phyloP scores from a whole-genome alignment of 2,329 filamentous ascomycete genomes.

The Pseudocercospora fijiensis region DNA sequence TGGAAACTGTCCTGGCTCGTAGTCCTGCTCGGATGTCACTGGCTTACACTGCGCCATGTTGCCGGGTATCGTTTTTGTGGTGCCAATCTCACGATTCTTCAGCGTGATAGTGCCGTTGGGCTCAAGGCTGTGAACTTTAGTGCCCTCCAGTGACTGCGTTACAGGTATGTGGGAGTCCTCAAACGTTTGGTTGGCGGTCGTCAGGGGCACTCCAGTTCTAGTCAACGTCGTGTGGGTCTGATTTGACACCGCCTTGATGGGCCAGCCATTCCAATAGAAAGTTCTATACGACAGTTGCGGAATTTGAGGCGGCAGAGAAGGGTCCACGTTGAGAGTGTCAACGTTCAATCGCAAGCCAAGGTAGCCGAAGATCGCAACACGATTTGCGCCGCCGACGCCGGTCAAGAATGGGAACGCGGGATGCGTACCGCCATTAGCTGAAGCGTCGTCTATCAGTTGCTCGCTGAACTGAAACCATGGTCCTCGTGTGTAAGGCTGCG shows the following conservation, averaged over 20 bases:
- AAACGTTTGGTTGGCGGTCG: constrained; percentile 57
- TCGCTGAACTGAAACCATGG: constrained; percentile 72
- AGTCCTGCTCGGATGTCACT: constrained; percentile 45
- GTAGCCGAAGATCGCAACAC: constrained; percentile 67
- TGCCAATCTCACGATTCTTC: constrained; percentile 58
- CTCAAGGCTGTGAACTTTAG: constrained; percentile 40
- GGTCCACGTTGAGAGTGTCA: constrained; percentile 62
- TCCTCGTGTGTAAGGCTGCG: constrained; percentile 62
- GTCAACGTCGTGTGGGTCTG: constrained; percentile 63
- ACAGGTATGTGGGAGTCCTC: constrained; percentile 58
- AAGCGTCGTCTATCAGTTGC: constrained; percentile 62
- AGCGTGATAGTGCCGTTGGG: constrained; percentile 53
- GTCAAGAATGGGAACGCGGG: constrained; percentile 71
- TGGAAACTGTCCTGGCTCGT: constrained; percentile 67
- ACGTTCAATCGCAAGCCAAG: constrained; percentile 62
- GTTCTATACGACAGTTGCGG: constrained; percentile 60
- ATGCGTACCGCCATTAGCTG: constrained; percentile 63
- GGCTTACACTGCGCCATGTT: constrained; percentile 67
- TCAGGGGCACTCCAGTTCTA: constrained; percentile 51
- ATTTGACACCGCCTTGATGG: constrained; percentile 61
- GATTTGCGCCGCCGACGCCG: constrained; percentile 67
- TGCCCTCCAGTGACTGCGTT: constrained; percentile 45
- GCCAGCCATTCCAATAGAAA: constrained; percentile 66
- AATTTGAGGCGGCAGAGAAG: constrained; percentile 65
- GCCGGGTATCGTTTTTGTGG: constrained; percentile 53